These are phyloP conservation scores for Penicillium expansum DNA, from an alignment of 2,329 filamentous ascomycete genomes.

Conservation along the genomic window DNA sequence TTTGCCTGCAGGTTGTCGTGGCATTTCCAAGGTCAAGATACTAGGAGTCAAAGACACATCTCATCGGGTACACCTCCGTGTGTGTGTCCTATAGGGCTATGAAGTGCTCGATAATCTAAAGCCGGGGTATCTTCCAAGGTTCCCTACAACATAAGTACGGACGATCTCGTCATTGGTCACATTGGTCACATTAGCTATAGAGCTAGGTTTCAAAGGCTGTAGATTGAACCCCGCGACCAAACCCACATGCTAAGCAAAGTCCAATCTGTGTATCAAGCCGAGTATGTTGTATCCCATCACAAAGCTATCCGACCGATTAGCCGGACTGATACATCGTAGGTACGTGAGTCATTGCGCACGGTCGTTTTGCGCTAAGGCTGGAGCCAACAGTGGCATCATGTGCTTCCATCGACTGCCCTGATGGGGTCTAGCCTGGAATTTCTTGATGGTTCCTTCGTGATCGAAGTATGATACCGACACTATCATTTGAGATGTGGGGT, in stretches of 20 bases:
- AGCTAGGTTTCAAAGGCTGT: neutral
- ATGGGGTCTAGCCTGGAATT: conserved; percentile 8
- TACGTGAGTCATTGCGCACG: conserved; percentile 23
- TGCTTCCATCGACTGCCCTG: conserved; percentile 8
- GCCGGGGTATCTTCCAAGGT: conserved; percentile 11
- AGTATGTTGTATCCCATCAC: neutral
- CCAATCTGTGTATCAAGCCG: neutral
- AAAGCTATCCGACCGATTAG: conserved; percentile 1
- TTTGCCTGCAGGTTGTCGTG: neutral
- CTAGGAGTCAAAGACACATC: conserved; percentile 4
- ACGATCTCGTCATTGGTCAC: neutral
- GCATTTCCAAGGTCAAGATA: neutral
- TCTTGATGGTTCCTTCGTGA: conserved; percentile 7
- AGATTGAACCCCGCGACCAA: neutral
- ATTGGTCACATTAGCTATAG: neutral
- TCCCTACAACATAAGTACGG: neutral
- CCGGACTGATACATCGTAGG: conserved; percentile 10
- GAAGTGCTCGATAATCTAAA: conserved; percentile 10
- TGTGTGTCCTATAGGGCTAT: neutral
- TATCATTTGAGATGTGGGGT: conserved; percentile 13
- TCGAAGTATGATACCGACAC: conserved; percentile 16
- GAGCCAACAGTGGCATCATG: conserved; percentile 14
- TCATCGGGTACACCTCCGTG: conserved; percentile 13
- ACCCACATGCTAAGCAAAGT: neutral
- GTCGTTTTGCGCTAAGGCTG: neutral